A percentile compares a stretch with the other conserved stretches of the same genome.
Conservation (phyloP, 2,329 filamentous ascomycete genomes). For the Bertia moriformis region DNA sequence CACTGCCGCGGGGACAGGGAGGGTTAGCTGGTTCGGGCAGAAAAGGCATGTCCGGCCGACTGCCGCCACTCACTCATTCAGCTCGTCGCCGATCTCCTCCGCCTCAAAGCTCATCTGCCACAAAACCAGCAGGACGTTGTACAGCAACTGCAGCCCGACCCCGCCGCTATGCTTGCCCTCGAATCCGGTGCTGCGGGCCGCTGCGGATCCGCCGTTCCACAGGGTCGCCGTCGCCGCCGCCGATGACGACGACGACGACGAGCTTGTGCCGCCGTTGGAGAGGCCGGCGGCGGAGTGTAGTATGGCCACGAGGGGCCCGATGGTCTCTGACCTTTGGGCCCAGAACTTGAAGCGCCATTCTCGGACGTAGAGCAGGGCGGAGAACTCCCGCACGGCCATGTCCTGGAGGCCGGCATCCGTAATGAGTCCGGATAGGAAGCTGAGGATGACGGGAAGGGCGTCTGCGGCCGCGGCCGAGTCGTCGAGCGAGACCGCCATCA, state of each 20-base stretch:
- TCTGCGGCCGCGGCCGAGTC: conserved; percentile 48
- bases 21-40: background rate
- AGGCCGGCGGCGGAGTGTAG: conserved; percentile 65
- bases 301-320: conserved; percentile 70
- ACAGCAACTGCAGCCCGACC: conserved; percentile 81
- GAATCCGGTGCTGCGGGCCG: conserved; percentile 41
- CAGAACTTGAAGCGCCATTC: conserved; percentile 74
- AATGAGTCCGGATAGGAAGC: conserved; percentile 74
- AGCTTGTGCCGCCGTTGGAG: conserved; percentile 39
- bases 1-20: conserved; percentile 40
- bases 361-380: conserved; percentile 62
- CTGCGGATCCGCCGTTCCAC: conserved; percentile 39
- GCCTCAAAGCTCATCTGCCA: conserved; percentile 98
- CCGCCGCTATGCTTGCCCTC: conserved; percentile 56
- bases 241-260: too few species aligned
- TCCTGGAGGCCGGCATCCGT: conserved; percentile 78
- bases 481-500: conserved; percentile 57
- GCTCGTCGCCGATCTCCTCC: conserved; percentile 52
- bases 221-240: too few species aligned
- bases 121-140: conserved; percentile 81
- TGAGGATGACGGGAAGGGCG: conserved; percentile 69
- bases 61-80: conserved; percentile 67
- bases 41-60: background rate
- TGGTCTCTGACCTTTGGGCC: conserved; percentile 74
- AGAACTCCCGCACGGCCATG: conserved; percentile 86